Evolutionary conservation across 2,329 filamentous ascomycete species (phyloP).

Genomic region (Alternaria solani): DNA sequence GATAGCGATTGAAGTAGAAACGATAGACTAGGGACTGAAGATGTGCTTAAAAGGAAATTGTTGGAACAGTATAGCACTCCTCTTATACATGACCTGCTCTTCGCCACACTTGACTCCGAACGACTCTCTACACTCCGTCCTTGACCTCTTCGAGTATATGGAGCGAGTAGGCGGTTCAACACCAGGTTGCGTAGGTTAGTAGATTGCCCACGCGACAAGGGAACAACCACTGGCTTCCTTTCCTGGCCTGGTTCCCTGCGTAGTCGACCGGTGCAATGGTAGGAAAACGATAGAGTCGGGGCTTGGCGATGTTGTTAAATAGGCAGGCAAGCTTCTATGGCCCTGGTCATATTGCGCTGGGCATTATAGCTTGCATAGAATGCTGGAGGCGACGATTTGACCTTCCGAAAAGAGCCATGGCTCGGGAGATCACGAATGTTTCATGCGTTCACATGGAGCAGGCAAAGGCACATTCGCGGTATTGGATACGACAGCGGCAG

Average conservation of each 20-base stretch:
- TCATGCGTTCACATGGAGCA: slow-evolving; percentile 10
- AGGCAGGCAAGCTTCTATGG: slow-evolving; percentile 27
- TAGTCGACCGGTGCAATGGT: slow-evolving; percentile 12
- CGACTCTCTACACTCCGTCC: slow-evolving; percentile 4
- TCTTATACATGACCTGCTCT: slow-evolving; percentile 22
- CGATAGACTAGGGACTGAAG: slow-evolving; percentile 24
- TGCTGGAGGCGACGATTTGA: slow-evolving; percentile 13
- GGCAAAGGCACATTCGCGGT: background rate
- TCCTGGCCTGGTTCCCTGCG: slow-evolving; percentile 16
- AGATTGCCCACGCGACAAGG: slow-evolving; percentile 13
- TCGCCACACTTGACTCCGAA: slow-evolving; percentile 7
- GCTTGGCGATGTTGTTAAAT: slow-evolving; percentile 28
- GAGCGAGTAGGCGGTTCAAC: slow-evolving; percentile 4
- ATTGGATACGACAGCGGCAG: background rate
- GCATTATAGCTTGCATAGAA: slow-evolving; percentile 26
- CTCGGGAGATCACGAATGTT: slow-evolving; percentile 15
- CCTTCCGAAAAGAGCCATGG: slow-evolving; percentile 26
- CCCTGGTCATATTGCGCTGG: slow-evolving; percentile 19
- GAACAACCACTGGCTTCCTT: slow-evolving; percentile 22
- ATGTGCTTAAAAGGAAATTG: slow-evolving; percentile 3
- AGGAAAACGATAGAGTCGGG: slow-evolving; percentile 9
- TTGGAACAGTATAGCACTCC: slow-evolving; percentile 3
- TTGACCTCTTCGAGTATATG: background rate
- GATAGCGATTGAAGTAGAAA: slow-evolving; percentile 22
- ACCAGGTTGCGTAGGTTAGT: slow-evolving; percentile 13